Evolutionary conservation across 805 yeast genomes (phyloP).

Genomic region (Starmerella vaccinii): DNA sequence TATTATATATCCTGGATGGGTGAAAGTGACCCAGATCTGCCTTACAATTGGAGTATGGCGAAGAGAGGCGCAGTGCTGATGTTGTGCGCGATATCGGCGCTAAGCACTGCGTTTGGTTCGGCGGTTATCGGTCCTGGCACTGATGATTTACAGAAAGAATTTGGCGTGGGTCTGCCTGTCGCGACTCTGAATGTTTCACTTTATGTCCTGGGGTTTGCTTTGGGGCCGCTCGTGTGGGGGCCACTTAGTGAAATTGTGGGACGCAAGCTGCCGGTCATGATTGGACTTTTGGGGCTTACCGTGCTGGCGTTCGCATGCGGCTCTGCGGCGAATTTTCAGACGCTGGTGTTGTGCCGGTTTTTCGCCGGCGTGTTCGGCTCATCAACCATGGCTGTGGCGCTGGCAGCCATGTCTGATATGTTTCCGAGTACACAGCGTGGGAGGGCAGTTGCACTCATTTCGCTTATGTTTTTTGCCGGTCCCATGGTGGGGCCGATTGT

Average conservation of each 20-base stretch:
- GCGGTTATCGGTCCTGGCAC: slow-evolving; percentile 49
- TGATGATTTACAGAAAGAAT: slow-evolving; percentile 38
- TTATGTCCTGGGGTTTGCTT: slow-evolving; percentile 80
- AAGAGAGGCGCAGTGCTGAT: background rate
- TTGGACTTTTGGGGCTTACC: slow-evolving; percentile 35
- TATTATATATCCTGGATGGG: slow-evolving; percentile 21
- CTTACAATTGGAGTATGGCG: slow-evolving; percentile 43
- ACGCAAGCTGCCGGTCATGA: slow-evolving; percentile 44
- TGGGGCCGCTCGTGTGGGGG: slow-evolving; percentile 85
- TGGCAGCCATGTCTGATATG: slow-evolving; percentile 20
- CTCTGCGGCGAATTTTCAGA: slow-evolving; percentile 19
- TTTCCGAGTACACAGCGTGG: slow-evolving; percentile 14
- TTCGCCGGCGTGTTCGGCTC: slow-evolving; percentile 75
- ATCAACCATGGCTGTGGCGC: slow-evolving; percentile 36
- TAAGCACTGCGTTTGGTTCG: slow-evolving; percentile 47
- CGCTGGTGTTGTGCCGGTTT: slow-evolving; percentile 54
- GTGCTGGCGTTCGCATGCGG: slow-evolving; percentile 25
- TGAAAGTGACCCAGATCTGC: slow-evolving; percentile 42
- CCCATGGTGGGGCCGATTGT: slow-evolving; percentile 28
- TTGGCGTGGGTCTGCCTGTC: slow-evolving; percentile 54
- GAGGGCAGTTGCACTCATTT: slow-evolving; percentile 11
- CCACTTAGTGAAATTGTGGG: slow-evolving; percentile 76
- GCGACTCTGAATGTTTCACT: slow-evolving; percentile 65
- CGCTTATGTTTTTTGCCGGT: slow-evolving; percentile 18
- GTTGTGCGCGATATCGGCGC: slow-evolving; percentile 52